Evolutionary conservation across 192 early-diverging fungal genomes (phyloP), one percentile per base, ranked within the genome.

Genomic region (Backusella luteola): DNA sequence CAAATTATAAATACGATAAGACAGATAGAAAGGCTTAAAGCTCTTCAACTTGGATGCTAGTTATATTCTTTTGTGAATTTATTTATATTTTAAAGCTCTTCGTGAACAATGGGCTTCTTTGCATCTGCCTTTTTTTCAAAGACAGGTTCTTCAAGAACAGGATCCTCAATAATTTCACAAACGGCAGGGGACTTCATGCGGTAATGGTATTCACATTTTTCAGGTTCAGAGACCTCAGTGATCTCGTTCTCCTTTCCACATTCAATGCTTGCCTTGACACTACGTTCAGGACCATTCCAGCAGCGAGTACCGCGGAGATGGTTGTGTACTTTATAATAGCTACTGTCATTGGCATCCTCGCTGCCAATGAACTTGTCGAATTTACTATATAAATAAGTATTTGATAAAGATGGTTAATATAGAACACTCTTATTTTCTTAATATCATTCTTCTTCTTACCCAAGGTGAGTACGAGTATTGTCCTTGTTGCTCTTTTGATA

Each of bases 281-380:
- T 79, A 29, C 98, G 88, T 15, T 90, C 85, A 2, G 97, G 98
- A 0, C 97, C 98, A 76, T 98, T 96, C 98, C 98, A 99, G 85
- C 98, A 99, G 41, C 89, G 87, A 19, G 88, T 83, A 32, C 98
- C 98, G 72, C 89, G 79, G 6, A 83, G 83, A 77, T 92, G 96
- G 74, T 86, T 80, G 80, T 96, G 94, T 44, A 81, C 56, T 6
- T 75, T 46, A 73, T 96, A 91, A 71, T 77, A 70, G 17, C 46
- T 39, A 21, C 80, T 79, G 38, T 77, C 81, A 23, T 44, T 38
- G 17, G 15, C 41, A n/a, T 85, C 79, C 32, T 83, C 85, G 12
- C 26, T 67, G 49, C 76, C 56, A 34, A 69, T 69, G 81, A 91
- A 92, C 11, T 77, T 72, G 4, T 69, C 66, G 76, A 90, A 91